These are phyloP conservation scores for Leavenworthia alabamica DNA, from an alignment of 345 rosid genomes.

Conservation along the genomic window DNA sequence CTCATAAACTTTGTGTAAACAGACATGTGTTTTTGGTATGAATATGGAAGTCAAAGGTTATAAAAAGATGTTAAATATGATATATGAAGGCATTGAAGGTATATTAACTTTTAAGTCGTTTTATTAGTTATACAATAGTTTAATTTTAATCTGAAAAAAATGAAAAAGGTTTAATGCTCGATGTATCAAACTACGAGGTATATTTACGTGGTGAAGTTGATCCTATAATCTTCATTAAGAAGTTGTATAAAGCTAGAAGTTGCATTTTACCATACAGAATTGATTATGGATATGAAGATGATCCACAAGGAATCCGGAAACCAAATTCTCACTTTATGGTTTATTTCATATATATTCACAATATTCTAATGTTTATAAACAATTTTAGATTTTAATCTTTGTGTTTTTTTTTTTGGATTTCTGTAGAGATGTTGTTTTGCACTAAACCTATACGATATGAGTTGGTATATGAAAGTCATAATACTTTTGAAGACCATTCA, in stretches of 20 bases:
- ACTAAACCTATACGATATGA: not conserved
- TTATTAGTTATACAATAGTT: not conserved
- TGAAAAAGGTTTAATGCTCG: conserved; percentile 11
- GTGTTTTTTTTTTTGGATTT: not conserved
- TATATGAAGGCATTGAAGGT: conserved; percentile 14
- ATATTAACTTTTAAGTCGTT: not conserved
- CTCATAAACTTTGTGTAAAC: not conserved
- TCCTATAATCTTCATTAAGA: conserved; percentile 16
- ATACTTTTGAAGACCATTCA: conserved; percentile 23
- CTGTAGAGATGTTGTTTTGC: conserved; percentile 2
- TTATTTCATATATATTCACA: not conserved
- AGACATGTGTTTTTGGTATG: conserved; percentile 20
- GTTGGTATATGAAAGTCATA: conserved; percentile 11
- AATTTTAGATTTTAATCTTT: not conserved
- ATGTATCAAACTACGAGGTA: conserved; percentile 5
- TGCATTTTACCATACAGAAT: conserved; percentile 7
- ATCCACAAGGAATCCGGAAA: conserved; percentile 19
- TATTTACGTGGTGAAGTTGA: conserved; percentile 7
- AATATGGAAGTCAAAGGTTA: conserved; percentile 2
- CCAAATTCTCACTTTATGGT: conserved; percentile 19
- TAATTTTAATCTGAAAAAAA: not conserved
- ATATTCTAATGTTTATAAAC: not conserved
- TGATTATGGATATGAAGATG: conserved; percentile 23
- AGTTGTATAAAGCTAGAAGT: conserved; percentile 9
- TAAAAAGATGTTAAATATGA: not conserved